Percentiles rank a stretch among this genome's conserved stretches.
Conservation (phyloP, 495 filamentous ascomycete species). For the Neurospora sp. region DNA sequence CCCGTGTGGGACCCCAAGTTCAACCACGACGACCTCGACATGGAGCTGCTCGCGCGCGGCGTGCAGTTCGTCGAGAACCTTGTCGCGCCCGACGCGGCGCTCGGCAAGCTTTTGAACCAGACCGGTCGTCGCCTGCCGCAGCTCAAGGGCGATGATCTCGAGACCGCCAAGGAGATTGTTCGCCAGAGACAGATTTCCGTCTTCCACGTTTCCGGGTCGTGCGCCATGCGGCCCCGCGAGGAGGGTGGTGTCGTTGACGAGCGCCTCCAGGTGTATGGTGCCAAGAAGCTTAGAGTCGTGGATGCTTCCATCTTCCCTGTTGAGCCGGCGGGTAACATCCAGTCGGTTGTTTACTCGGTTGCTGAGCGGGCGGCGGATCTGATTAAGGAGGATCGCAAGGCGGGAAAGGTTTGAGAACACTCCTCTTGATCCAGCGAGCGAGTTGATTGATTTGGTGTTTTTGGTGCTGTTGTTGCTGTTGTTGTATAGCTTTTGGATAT, state of each 20-base stretch:
- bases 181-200: constrained; percentile 27
- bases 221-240: constrained; percentile 26
- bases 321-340: constrained; percentile 37
- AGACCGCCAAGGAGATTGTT: constrained; percentile 28
- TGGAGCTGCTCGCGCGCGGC: constrained; percentile 38
- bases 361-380: constrained; percentile 47
- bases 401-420: not conserved
- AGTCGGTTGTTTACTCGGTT: constrained; percentile 42
- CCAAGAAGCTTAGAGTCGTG: constrained; percentile 35
- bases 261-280: constrained; percentile 39
- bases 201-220: constrained; percentile 30
- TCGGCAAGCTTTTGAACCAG: constrained; percentile 26
- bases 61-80: constrained; percentile 36
- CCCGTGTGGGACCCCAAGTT: constrained; percentile 46
- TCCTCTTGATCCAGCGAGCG: not conserved
- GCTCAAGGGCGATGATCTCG: constrained; percentile 18
- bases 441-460: not conserved
- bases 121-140: constrained; percentile 18
- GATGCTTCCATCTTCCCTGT: constrained; percentile 48
- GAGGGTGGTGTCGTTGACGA: constrained; percentile 33
- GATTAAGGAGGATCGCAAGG: constrained; percentile 31
- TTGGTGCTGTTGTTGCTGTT: not conserved
- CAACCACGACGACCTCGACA: constrained; percentile 41
- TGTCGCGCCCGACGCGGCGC: constrained; percentile 25
- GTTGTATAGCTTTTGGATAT: not conserved